A percentile compares a stretch with the other conserved stretches of the same genome.
These are phyloP conservation scores for Arabidopsis hybrid DNA, from an alignment of 441 rosid genomes.

Conservation along the genomic window DNA sequence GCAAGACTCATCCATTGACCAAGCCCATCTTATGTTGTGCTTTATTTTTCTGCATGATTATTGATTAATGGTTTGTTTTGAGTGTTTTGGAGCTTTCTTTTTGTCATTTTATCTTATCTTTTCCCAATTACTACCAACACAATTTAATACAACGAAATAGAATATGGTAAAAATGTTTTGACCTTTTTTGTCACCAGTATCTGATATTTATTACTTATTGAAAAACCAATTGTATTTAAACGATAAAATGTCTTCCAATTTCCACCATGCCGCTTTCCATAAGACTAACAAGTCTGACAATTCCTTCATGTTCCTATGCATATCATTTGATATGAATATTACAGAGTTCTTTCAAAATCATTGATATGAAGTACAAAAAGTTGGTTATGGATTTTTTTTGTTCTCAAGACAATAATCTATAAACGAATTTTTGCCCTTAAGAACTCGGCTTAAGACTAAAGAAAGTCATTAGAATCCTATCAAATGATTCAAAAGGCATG, in stretches of 20 bases:
- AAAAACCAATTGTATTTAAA: not conserved
- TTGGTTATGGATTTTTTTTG: too few relatives aligned
- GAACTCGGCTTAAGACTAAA: not conserved
- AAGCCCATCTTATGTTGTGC: slow-evolving; percentile 2
- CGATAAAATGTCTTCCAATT: not conserved
- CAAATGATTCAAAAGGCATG: not conserved
- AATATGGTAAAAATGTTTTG: not conserved
- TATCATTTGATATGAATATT: not conserved
- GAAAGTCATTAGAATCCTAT: not conserved
- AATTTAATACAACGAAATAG: not conserved
- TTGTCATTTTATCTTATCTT: not conserved
- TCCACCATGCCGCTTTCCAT: not conserved
- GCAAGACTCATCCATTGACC: not conserved
- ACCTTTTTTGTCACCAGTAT: not conserved
- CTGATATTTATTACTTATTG: too few relatives aligned
- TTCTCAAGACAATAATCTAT: not conserved
- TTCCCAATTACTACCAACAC: not conserved
- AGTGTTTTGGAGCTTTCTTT: not conserved
- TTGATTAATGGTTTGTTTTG: not conserved
- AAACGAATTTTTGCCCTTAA: not conserved
- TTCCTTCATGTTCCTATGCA: not conserved
- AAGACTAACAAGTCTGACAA: not conserved
- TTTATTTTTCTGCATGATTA: not conserved
- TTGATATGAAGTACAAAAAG: too few relatives aligned
- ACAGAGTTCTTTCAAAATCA: not conserved